Evolutionary conservation across 305 asterid genomes (phyloP).

Genomic region (Fraxinus paxiana): DNA sequence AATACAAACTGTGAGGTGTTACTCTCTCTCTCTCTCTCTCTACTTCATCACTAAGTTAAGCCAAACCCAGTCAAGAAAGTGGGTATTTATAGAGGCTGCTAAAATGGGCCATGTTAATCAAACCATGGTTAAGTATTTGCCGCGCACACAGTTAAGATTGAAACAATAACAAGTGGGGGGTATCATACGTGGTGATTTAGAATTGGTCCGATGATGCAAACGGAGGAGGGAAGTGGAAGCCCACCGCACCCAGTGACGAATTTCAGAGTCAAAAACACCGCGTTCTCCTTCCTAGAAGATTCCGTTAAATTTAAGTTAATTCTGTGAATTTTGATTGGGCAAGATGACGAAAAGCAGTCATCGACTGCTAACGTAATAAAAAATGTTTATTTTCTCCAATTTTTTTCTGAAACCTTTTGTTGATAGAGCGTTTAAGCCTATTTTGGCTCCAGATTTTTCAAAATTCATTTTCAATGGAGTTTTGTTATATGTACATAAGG

Average conservation of each 20-base stretch:
- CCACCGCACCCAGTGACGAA: slow-evolving; percentile 14
- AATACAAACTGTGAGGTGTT: neutral
- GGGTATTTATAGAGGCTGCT: slow-evolving; percentile 18
- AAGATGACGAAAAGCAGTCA: neutral
- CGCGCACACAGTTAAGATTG: neutral
- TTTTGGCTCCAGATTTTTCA: no score
- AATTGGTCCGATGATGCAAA: slow-evolving; percentile 32
- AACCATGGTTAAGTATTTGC: neutral
- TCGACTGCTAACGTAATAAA: slow-evolving; percentile 13
- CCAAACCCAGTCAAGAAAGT: neutral
- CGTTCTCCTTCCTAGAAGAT: slow-evolving; percentile 25
- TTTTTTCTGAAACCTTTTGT: neutral
- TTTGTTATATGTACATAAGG: no score
- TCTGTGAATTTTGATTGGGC: neutral
- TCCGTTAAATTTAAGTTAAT: neutral
- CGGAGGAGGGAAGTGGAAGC: neutral
- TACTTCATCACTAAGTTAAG: neutral
- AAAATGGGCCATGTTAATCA: slow-evolving; percentile 19
- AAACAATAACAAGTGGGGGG: neutral
- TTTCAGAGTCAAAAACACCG: neutral
- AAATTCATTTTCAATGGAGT: no score
- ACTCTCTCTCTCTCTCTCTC: neutral
- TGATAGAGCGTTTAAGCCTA: neutral
- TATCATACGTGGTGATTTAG: slow-evolving; percentile 27
- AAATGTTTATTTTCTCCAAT: neutral